Conservation (phyloP, 805 yeast species). For the Candida mattraensis region DNA sequence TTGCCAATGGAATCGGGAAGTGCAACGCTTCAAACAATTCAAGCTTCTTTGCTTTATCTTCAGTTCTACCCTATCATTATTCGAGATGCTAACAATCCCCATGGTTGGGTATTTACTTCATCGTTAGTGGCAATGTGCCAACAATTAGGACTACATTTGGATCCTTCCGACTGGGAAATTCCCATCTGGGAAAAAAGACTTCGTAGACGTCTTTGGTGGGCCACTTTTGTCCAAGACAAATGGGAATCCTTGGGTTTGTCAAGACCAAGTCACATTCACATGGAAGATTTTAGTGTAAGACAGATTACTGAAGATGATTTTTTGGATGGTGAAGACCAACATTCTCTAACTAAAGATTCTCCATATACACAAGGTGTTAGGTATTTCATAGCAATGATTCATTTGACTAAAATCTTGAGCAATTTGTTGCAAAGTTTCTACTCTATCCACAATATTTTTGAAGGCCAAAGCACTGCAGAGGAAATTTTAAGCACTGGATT, state of each 20-base stretch:
- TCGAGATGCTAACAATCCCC: conserved; percentile 11
- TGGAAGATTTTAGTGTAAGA: conserved; percentile 59
- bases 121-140: conserved; percentile 70
- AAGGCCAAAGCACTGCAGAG: background rate
- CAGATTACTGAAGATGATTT: conserved; percentile 65
- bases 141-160: conserved; percentile 71
- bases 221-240: conserved; percentile 34
- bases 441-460: conserved; percentile 3
- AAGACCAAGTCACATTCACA: conserved; percentile 29
- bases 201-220: conserved; percentile 35
- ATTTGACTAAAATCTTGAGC: conserved; percentile 3
- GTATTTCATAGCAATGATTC: conserved; percentile 8
- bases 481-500: conserved; percentile 1
- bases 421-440: conserved; percentile 3
- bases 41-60: conserved; percentile 10
- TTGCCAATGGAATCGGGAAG: conserved; percentile 8
- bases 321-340: conserved; percentile 44
- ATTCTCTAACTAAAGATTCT: conserved; percentile 23
- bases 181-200: conserved; percentile 30
- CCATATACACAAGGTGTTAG: conserved; percentile 4
- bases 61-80: conserved; percentile 9
- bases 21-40: conserved; percentile 13
- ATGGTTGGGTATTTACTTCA: conserved; percentile 6
- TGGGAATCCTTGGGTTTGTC: conserved; percentile 36
- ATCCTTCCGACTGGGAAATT: conserved; percentile 35